Percentiles rank a stretch among this genome's conserved stretches.
Conservation (phyloP, 345 rosid species). For the Linum trigynum region DNA sequence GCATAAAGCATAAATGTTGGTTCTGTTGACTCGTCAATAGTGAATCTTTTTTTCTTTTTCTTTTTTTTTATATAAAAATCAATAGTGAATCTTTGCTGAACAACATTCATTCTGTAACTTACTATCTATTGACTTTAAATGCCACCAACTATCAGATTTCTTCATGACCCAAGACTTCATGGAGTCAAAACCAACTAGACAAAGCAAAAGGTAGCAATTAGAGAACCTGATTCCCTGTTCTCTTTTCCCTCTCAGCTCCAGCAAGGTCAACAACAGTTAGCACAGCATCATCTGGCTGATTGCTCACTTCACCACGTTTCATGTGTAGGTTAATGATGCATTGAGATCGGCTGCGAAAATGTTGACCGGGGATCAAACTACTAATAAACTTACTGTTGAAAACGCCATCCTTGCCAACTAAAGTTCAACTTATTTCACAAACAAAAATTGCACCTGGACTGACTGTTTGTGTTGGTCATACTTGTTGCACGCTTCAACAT, state of each 20-base stretch:
- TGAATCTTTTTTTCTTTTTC: too few species aligned
- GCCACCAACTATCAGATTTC: neutral
- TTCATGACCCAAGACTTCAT: neutral
- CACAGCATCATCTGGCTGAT: slow-evolving; percentile 33
- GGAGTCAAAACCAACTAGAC: neutral
- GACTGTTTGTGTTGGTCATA: slow-evolving; percentile 66
- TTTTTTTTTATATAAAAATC: too few species aligned
- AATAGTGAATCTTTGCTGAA: too few species aligned
- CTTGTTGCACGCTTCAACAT: slow-evolving; percentile 80
- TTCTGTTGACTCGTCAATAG: too few species aligned
- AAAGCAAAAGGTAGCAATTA: neutral
- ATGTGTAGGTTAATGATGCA: slow-evolving; percentile 71
- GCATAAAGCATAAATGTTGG: too few species aligned
- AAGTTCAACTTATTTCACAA: neutral
- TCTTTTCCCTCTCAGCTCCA: slow-evolving; percentile 91
- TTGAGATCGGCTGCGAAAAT: slow-evolving; percentile 75
- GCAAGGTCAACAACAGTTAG: slow-evolving; percentile 86
- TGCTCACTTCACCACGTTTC: slow-evolving; percentile 19
- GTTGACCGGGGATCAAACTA: neutral
- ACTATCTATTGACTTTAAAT: neutral
- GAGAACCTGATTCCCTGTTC: slow-evolving; percentile 84
- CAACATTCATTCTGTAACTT: too few species aligned
- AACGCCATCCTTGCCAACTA: neutral
- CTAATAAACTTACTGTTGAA: neutral
- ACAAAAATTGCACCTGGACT: slow-evolving; percentile 49